Evolutionary conservation across 495 filamentous ascomycete species (phyloP), one percentile per base, ranked within the genome.

Genomic region (Lophiotrema nucula): DNA sequence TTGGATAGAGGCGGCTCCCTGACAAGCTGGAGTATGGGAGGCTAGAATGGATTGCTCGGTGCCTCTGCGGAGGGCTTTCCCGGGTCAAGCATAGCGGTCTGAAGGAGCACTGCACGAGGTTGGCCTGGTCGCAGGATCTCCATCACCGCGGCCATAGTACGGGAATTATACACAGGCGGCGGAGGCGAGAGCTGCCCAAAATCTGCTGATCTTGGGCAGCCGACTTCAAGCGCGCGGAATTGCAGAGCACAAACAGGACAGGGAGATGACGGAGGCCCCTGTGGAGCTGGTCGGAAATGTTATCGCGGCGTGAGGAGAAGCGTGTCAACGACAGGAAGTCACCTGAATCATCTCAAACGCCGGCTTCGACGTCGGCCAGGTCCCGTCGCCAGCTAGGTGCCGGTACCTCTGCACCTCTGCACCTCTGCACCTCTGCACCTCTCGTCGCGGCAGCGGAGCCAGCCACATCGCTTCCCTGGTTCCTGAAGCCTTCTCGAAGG

Each of bases 401-500:
- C 6, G 22, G 3, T 3, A 3, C 8, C 6, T 18, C 43, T 23
- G 18, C 15, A 22, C n/a, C n/a, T n/a, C n/a, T 6, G 22, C 15
- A 47, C 43, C 39, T 10, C 18, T 11, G 44, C 18, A 5, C 47
- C 6, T 24, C 25, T n/a, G 22, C 11, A 18, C 13, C 10, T 21
- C 6, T 24, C 3, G 3, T 11, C 4, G 18, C 6, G 6, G 39
- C 39, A 8, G 19, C 10, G 11, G 10, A 11, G 10, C 39, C 10
- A 21, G 25, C 21, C 43, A 22, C 53, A 41, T 56, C 31, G 16
- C 53, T 47, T 47, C 41, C 19, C 19, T 28, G 28, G 47, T 47
- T 35, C 31, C 8, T n/a, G 8, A n/a, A 8, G 28, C 12, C 53
- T 56, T 56, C 53, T 56, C 53, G 53, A 56, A 56, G 51, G 23